These are phyloP conservation scores for Beta lomatogona DNA, from an alignment of 179 eudicot genomes.

Conservation along the genomic window DNA sequence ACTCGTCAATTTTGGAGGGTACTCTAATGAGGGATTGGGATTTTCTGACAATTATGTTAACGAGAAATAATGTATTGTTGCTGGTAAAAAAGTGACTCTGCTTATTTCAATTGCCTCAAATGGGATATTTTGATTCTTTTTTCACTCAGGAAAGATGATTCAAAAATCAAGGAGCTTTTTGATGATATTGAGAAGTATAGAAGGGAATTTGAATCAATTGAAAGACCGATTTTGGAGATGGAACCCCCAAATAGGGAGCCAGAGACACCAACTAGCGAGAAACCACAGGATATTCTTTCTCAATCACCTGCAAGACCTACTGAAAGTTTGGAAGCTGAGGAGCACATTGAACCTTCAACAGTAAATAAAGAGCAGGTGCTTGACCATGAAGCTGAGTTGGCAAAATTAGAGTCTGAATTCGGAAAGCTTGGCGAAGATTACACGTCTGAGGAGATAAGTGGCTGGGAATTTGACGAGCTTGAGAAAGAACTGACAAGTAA, in stretches of 20 bases:
- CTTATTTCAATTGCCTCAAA: neutral
- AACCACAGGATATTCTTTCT: constrained; percentile 41
- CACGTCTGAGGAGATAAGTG: constrained; percentile 77
- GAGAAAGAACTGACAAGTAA: constrained; percentile 68
- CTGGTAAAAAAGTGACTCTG: neutral
- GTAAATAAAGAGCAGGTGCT: constrained; percentile 46
- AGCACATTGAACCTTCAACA: constrained; percentile 36
- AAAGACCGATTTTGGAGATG: constrained; percentile 71
- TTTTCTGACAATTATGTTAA: neutral
- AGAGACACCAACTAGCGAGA: constrained; percentile 39
- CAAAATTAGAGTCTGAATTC: constrained; percentile 88
- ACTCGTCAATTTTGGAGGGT: neutral
- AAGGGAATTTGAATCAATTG: constrained; percentile 74
- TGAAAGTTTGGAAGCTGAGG: constrained; percentile 32
- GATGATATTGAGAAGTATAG: constrained; percentile 68
- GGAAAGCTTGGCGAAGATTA: constrained; percentile 69
- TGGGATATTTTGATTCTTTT: constrained; percentile 5
- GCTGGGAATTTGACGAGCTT: constrained; percentile 98
- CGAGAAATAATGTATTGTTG: neutral
- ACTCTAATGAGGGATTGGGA: neutral
- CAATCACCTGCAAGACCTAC: constrained; percentile 27
- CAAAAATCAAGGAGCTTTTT: constrained; percentile 66
- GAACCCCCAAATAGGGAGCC: constrained; percentile 46
- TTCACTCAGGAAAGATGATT: constrained; percentile 71
- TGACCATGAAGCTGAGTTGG: constrained; percentile 90